Conservation (phyloP, 768 basidiomycete species). For the Pleurotus tuber-regium region DNA sequence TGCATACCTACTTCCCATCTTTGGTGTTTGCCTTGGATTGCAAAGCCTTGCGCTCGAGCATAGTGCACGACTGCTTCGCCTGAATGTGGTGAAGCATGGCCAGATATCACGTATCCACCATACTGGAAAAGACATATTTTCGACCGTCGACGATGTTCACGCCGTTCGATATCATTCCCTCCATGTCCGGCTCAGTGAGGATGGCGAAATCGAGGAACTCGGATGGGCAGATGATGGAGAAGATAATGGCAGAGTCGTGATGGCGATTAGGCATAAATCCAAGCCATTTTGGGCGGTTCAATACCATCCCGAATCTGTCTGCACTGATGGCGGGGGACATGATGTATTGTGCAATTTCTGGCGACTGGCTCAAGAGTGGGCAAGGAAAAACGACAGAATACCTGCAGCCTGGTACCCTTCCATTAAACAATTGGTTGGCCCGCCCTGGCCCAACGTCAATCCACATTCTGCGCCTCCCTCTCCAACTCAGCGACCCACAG, state of each 20-base stretch:
- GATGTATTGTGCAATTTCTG: conserved; percentile 75
- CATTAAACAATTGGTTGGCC: conserved; percentile 38
- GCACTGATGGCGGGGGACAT: conserved; percentile 67
- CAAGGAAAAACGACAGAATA: conserved; percentile 32
- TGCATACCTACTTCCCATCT: conserved; percentile 58
- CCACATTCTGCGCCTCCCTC: conserved; percentile 23
- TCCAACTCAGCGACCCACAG: conserved; percentile 18
- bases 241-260: conserved; percentile 68
- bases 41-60: conserved; percentile 70
- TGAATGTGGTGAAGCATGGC: conserved; percentile 75
- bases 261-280: conserved; percentile 64
- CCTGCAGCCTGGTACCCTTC: conserved; percentile 39
- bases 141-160: conserved; percentile 46
- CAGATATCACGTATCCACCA: conserved; percentile 69
- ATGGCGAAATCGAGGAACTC: conserved; percentile 56
- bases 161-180: conserved; percentile 84
- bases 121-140: conserved; percentile 56
- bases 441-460: conserved; percentile 55
- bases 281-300: conserved; percentile 87
- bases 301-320: conserved; percentile 85
- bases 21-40: conserved; percentile 82
- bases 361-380: conserved; percentile 63
- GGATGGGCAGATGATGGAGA: conserved; percentile 71
- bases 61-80: conserved; percentile 58
- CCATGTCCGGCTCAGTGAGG: conserved; percentile 48